These are phyloP conservation scores for Cyclospora cayetanensis DNA, from an alignment of 169 alveolate species.

Conservation along the genomic window DNA sequence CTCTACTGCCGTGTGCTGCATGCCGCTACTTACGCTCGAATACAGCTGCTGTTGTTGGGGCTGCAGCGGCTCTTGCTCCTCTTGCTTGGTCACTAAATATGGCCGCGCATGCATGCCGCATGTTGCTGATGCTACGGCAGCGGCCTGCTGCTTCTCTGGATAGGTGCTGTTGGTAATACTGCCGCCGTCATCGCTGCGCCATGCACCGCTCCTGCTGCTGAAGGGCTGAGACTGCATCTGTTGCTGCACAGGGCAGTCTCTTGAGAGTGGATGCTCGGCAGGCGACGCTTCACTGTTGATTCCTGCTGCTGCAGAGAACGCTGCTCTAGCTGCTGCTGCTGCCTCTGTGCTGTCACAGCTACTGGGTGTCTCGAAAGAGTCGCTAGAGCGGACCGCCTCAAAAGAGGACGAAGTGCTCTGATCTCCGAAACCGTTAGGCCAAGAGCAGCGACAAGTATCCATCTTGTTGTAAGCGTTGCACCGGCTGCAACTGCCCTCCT, in stretches of 20 bases:
- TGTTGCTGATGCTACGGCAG: not conserved
- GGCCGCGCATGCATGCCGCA: not conserved
- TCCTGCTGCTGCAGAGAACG: not conserved
- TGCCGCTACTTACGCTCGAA: conserved; percentile 7
- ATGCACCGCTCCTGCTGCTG: conserved; percentile 21
- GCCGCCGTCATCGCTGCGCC: not conserved
- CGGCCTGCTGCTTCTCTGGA: not conserved
- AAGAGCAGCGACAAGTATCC: conserved; percentile 1
- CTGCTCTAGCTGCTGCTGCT: not conserved
- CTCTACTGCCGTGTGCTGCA: not conserved
- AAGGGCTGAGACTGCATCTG: conserved; percentile 21
- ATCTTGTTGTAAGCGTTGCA: too few species aligned
- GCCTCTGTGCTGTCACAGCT: not conserved
- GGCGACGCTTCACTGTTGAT: not conserved
- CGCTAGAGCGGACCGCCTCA: not conserved
- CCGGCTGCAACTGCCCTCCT: too few species aligned
- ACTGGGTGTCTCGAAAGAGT: not conserved
- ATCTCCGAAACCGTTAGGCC: not conserved
- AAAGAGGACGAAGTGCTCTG: not conserved
- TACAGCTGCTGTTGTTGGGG: not conserved
- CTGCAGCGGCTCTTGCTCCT: not conserved
- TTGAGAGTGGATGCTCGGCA: not conserved
- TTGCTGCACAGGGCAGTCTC: not conserved
- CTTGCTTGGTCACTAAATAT: not conserved
- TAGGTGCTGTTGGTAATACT: not conserved